These are phyloP conservation scores for Boletus rex-veris DNA, from an alignment of 768 basidiomycete species.

Conservation along the genomic window DNA sequence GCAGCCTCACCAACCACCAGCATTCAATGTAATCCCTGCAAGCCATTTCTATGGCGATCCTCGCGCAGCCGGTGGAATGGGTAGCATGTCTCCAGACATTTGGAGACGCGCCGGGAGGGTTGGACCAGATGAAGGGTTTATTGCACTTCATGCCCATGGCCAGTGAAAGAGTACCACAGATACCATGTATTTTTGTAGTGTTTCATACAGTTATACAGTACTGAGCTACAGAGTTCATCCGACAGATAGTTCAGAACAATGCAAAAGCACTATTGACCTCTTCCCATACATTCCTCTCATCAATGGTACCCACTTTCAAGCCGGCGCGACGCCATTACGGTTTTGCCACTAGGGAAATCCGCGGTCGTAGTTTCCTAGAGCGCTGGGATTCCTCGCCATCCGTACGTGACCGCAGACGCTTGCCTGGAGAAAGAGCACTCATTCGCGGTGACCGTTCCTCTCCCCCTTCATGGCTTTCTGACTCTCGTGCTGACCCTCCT, in stretches of 20 bases:
- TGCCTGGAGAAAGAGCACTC: background rate
- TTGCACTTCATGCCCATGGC: slow-evolving; percentile 26
- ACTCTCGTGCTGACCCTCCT: slow-evolving; percentile 8
- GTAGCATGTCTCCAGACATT: slow-evolving; percentile 35
- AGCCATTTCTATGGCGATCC: slow-evolving; percentile 41
- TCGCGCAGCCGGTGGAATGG: slow-evolving; percentile 31
- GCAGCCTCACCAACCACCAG: slow-evolving; percentile 14
- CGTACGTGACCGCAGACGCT: slow-evolving; percentile 17
- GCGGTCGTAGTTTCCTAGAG: slow-evolving; percentile 14
- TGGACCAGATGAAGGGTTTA: slow-evolving; percentile 34
- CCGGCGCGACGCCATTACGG: background rate
- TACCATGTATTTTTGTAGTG: slow-evolving; percentile 7
- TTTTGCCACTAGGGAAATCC: background rate
- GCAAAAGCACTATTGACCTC: background rate
- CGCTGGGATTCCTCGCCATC: slow-evolving; percentile 14
- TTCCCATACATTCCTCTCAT: background rate
- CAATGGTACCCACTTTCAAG: too few species aligned
- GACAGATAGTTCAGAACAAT: background rate
- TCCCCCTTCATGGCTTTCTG: background rate
- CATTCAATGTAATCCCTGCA: slow-evolving; percentile 36
- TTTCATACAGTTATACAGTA: background rate
- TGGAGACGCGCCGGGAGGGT: slow-evolving; percentile 30
- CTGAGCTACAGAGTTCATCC: too few species aligned
- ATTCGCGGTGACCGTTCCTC: slow-evolving; percentile 1
- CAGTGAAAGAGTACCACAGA: slow-evolving; percentile 11